Evolutionary conservation across 163 green algal genomes (phyloP), one percentile per base, ranked within the genome.

Genomic region (Scenedesmus sp.): DNA sequence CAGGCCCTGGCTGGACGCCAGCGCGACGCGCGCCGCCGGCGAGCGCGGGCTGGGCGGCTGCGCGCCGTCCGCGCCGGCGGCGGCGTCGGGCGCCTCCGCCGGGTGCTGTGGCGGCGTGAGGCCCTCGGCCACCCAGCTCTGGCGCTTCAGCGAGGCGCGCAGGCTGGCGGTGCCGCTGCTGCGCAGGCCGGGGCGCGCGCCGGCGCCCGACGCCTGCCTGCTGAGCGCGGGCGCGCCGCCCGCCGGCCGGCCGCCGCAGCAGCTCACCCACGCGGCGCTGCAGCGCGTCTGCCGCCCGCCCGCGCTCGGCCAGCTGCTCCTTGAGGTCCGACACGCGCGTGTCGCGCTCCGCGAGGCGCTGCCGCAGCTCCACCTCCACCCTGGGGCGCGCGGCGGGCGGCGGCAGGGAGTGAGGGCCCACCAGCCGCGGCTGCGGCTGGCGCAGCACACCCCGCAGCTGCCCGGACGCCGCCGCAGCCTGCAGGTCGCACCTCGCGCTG

Each of bases 321-420:
- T 91, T 93, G 0, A 95, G 84, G 66, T 92, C 86, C 2, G 70
- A 31, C 1, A 95, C 88, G 51, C 89, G 86, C 64, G 83, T 57
- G 45, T 95, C 91, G 0, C 88, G 60, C 47, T 93, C 82, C 24
- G 86, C 70, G 26, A 95, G 57, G 3, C 78, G 79, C 56, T 92
- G 79, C 20, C 87, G 81, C 75, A 95, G 75, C 29, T 91, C 88
- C 39, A 92, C 48, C 74, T 94, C 89, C 18, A 75, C 75, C 24
- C 87, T 87, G 65, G n/a, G n/a, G n/a, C n/a, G n/a, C n/a, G n/a
- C n/a, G n/a, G n/a, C n/a, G n/a, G n/a, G n/a, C 58, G 57, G 39
- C n/a, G 7, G 13, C 15, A 22, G 45, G 15, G 15, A 15, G 45
- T 13, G 13, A 53, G 45, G 45, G 45, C 13, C 13, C 45, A 53